Conservation (phyloP, 305 asterid species). For the Fraxinus velutina region DNA sequence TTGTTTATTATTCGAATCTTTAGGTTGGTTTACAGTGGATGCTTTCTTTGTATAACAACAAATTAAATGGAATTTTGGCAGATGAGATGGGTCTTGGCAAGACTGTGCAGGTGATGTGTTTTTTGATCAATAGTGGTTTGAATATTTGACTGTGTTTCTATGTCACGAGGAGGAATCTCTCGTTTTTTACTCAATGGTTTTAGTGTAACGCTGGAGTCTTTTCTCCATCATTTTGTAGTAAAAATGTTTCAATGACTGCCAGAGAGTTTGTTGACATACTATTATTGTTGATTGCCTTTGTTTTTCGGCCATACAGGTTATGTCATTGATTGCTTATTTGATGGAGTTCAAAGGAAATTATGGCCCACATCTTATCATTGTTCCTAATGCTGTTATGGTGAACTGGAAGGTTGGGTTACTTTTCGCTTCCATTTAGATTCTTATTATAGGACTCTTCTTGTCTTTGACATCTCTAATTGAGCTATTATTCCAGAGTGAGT, state of each 20-base stretch:
- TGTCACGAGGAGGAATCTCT: constrained; percentile 12
- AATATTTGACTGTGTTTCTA: constrained; percentile 1
- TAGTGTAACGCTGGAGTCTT: background rate
- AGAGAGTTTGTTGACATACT: background rate
- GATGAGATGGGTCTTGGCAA: constrained; percentile 99
- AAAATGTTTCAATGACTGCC: constrained; percentile 1
- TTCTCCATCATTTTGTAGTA: constrained; percentile 16
- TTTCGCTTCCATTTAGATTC: constrained; percentile 17
- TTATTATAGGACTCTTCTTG: constrained; percentile 5
- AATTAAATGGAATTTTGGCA: constrained; percentile 96
- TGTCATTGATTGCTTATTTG: constrained; percentile 90
- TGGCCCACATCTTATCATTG: constrained; percentile 98
- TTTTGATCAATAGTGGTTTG: constrained; percentile 20
- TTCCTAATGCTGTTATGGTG: constrained; percentile 98
- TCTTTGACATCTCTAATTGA: constrained; percentile 29
- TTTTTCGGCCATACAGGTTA: constrained; percentile 54
- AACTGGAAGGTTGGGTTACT: constrained; percentile 84
- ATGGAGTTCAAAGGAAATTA: constrained; percentile 99
- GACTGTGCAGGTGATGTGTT: constrained; percentile 84
- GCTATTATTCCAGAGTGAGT: constrained; percentile 72
- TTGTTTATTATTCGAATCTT: constrained; percentile 30
- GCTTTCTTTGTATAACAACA: constrained; percentile 94
- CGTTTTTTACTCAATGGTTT: background rate
- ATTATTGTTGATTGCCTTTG: constrained; percentile 7
- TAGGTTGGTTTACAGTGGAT: constrained; percentile 99